Conservation (phyloP, 208 protist genomes). For the Acanthamoeba healyi region DNA sequence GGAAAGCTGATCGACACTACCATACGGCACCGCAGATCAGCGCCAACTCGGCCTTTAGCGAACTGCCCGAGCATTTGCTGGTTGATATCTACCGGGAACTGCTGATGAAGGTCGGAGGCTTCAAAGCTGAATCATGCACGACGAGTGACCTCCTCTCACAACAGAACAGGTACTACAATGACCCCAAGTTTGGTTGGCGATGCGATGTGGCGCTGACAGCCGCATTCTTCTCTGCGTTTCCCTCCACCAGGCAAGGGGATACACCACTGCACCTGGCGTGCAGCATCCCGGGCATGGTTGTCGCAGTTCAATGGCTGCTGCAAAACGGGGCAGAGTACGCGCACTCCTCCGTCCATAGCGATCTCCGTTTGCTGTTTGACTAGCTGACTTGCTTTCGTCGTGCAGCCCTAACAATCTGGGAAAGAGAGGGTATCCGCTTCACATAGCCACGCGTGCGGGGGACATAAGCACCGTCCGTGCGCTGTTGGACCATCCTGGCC, state of each 20-base stretch:
- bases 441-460: neutral
- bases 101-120: neutral
- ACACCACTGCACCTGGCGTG: neutral
- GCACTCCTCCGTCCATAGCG: too few relatives aligned
- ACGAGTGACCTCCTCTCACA: neutral
- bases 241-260: neutral
- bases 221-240: neutral
- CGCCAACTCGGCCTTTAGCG: neutral
- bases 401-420: neutral
- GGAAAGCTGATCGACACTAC: too few relatives aligned
- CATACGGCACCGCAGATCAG: neutral
- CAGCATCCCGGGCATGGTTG: slow-evolving; percentile 10
- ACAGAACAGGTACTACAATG: neutral
- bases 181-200: too few relatives aligned
- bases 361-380: too few relatives aligned
- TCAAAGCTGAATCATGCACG: neutral
- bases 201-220: too few relatives aligned
- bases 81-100: slow-evolving; percentile 1
- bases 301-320: slow-evolving; percentile 18
- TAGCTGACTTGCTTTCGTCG: neutral
- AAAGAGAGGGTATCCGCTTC: neutral
- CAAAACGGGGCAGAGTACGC: neutral
- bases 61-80: neutral
- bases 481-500: slow-evolving; percentile 9
- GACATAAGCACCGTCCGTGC: slow-evolving; percentile 26